phyloP scores from a whole-genome alignment of 2,329 filamentous ascomycete genomes.

The Sarocladiaceae sp. region DNA sequence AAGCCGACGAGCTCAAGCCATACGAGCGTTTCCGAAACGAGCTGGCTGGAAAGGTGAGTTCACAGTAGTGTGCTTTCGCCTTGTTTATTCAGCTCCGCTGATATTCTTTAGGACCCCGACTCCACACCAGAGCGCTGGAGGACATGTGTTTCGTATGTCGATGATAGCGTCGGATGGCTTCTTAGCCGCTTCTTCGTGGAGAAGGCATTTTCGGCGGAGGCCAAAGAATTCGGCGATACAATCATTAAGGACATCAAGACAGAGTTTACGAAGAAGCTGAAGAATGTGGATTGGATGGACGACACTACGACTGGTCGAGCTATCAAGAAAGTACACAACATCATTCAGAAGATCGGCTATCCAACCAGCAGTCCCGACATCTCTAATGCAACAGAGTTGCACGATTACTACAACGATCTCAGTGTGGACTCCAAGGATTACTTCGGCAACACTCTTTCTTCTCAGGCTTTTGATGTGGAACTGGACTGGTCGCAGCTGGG shows the following conservation, averaged over 20 bases:
- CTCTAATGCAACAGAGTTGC: conserved; percentile 50
- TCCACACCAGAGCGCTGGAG: conserved; percentile 63
- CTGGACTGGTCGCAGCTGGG: conserved; percentile 54
- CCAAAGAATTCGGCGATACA: conserved; percentile 62
- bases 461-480: conserved; percentile 42
- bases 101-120: conserved; percentile 46
- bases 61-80: conserved; percentile 9
- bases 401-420: conserved; percentile 52
- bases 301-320: conserved; percentile 54
- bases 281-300: conserved; percentile 61
- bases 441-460: conserved; percentile 54
- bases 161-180: conserved; percentile 60
- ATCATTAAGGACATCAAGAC: conserved; percentile 69
- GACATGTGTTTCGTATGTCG: conserved; percentile 55
- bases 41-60: conserved; percentile 48
- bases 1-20: conserved; percentile 56
- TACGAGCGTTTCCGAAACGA: conserved; percentile 57
- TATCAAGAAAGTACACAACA: conserved; percentile 62
- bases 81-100: conserved; percentile 11
- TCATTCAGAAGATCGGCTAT: conserved; percentile 65
- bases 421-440: conserved; percentile 43
- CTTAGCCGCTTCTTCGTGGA: conserved; percentile 68
- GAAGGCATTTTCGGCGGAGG: conserved; percentile 61
- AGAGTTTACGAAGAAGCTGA: conserved; percentile 57
- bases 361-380: conserved; percentile 57